phyloP scores from a whole-genome alignment of 768 basidiomycete species.

The Melanogaster broomeanus region DNA sequence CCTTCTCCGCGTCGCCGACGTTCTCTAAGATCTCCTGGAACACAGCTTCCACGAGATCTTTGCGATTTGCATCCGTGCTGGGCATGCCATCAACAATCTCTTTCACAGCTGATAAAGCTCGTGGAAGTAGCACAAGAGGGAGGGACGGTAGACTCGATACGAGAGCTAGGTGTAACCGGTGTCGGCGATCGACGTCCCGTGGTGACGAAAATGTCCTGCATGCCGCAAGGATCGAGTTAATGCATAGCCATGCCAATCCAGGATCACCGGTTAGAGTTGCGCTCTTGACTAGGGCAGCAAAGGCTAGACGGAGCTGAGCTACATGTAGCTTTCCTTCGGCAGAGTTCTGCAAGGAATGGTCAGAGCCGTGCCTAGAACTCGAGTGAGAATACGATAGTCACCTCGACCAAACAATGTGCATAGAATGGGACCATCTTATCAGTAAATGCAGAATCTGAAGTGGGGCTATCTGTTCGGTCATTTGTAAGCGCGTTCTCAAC shows the following conservation, averaged over 20 bases:
- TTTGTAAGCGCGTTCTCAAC: constrained; percentile 9
- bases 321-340: constrained; percentile 58
- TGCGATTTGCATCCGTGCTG: constrained; percentile 25
- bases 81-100: constrained; percentile 34
- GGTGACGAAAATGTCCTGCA: constrained; percentile 33
- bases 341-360: constrained; percentile 52
- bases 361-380: constrained; percentile 1
- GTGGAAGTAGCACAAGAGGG: constrained; percentile 55
- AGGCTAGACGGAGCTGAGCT: constrained; percentile 72
- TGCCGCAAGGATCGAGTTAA: constrained; percentile 53
- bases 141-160: constrained; percentile 67
- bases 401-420: constrained; percentile 67
- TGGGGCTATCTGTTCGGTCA: constrained; percentile 3
- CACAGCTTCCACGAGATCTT: constrained; percentile 56
- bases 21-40: constrained; percentile 64
- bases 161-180: constrained; percentile 65
- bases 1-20: constrained; percentile 71
- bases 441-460: constrained; percentile 40
- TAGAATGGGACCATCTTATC: constrained; percentile 75
- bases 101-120: constrained; percentile 51
- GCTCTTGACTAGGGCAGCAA: constrained; percentile 65
- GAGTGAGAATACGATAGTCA: constrained; percentile 30
- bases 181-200: constrained; percentile 30
- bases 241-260: constrained; percentile 68
- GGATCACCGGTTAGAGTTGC: constrained; percentile 46